phyloP scores from a whole-genome alignment of 805 yeast genomes.

The Kluyveromyces wickerhamii region DNA sequence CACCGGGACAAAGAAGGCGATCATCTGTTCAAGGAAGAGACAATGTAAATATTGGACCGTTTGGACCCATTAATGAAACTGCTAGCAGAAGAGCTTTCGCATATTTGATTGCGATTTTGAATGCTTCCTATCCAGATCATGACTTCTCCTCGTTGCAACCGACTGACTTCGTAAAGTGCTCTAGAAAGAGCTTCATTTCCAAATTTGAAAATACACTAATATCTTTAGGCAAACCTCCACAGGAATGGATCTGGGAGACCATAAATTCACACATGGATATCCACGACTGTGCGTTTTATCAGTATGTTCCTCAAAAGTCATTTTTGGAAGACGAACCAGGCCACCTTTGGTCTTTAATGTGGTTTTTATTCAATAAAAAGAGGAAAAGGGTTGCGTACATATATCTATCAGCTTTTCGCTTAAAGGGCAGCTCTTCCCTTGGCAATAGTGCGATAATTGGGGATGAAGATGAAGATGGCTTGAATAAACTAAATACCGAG shows the following conservation, averaged over 20 bases:
- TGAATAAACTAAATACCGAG: slow-evolving; percentile 9
- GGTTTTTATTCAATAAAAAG: slow-evolving; percentile 87
- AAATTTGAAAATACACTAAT: slow-evolving; percentile 72
- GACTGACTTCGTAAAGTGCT: slow-evolving; percentile 51
- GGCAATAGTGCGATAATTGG: slow-evolving; percentile 15
- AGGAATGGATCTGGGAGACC: slow-evolving; percentile 82
- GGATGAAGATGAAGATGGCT: slow-evolving; percentile 33
- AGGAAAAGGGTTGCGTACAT: slow-evolving; percentile 86
- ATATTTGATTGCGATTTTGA: slow-evolving; percentile 79
- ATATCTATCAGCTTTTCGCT: slow-evolving; percentile 52
- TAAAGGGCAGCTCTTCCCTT: slow-evolving; percentile 31
- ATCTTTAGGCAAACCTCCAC: slow-evolving; percentile 48
- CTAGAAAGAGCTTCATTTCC: slow-evolving; percentile 42
- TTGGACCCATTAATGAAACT: slow-evolving; percentile 85
- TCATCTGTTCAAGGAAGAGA: slow-evolving; percentile 23
- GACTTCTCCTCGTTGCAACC: slow-evolving; percentile 88
- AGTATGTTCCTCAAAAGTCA: slow-evolving; percentile 39
- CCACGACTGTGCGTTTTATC: slow-evolving; percentile 50
- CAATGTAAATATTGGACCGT: slow-evolving; percentile 48
- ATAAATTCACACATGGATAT: slow-evolving; percentile 72
- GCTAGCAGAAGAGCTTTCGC: slow-evolving; percentile 86
- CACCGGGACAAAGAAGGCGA: slow-evolving; percentile 17
- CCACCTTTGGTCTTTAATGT: slow-evolving; percentile 50
- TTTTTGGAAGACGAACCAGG: slow-evolving; percentile 34
- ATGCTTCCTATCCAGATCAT: slow-evolving; percentile 92